Conservation (phyloP, 192 early-diverging fungal genomes). For the Linnemannia zychae region DNA sequence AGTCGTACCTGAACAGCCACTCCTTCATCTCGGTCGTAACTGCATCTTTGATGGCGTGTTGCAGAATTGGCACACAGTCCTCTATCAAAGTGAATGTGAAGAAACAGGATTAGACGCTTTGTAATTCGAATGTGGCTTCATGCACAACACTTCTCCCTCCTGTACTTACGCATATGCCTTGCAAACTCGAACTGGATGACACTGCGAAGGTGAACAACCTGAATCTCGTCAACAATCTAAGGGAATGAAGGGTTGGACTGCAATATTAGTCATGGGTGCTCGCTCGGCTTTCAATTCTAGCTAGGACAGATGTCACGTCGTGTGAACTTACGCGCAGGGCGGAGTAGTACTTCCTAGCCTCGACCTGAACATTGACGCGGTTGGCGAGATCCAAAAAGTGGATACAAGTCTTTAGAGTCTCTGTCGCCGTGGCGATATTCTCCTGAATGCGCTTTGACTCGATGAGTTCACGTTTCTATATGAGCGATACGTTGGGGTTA, state of each 20-base stretch:
- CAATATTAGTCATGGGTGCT: background rate
- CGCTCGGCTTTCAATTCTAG: background rate
- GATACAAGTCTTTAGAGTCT: conserved; percentile 84
- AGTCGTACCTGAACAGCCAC: conserved; percentile 86
- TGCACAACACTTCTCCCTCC: background rate
- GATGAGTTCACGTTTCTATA: conserved; percentile 84
- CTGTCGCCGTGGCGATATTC: conserved; percentile 90
- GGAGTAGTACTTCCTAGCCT: conserved; percentile 89
- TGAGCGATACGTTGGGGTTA: background rate
- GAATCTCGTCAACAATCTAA: conserved; percentile 88
- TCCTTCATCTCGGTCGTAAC: conserved; percentile 91
- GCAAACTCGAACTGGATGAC: conserved; percentile 89
- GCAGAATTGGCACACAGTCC: conserved; percentile 90
- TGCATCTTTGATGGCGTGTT: conserved; percentile 86
- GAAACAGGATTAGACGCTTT: background rate
- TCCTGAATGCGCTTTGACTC: conserved; percentile 83
- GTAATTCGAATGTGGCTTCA: background rate
- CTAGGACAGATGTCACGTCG: background rate
- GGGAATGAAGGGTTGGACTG: background rate
- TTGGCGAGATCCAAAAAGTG: conserved; percentile 91
- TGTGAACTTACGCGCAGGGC: conserved; percentile 78
- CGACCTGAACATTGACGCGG: conserved; percentile 84
- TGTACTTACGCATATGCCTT: conserved; percentile 77
- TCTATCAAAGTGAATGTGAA: conserved; percentile 57
- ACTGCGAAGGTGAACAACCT: conserved; percentile 79